These are phyloP conservation scores for Myriangium duriaei DNA, from an alignment of 2,329 filamentous ascomycete species.

Conservation along the genomic window DNA sequence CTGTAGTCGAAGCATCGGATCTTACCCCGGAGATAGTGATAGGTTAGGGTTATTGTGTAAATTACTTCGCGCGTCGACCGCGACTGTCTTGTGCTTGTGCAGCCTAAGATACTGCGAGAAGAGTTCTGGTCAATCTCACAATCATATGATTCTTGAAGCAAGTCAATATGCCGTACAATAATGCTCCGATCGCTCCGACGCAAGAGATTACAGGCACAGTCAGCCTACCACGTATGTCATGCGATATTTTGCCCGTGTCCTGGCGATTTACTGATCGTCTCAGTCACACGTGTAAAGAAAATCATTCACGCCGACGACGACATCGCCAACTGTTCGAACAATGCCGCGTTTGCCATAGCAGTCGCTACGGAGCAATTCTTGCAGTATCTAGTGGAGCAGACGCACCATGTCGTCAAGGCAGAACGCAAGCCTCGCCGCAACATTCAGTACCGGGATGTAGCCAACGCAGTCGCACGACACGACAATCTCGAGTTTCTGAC, in stretches of 20 bases:
- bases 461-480: constrained; percentile 71
- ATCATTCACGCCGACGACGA: constrained; percentile 84
- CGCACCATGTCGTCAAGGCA: constrained; percentile 75
- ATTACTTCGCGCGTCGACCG: no score
- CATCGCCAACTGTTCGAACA: constrained; percentile 75
- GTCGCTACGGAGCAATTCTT: constrained; percentile 94
- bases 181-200: constrained; percentile 63
- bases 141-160: no score
- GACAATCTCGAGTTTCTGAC: constrained; percentile 92
- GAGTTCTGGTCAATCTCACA: no score
- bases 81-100: no score
- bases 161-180: constrained; percentile 76
- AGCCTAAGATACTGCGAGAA: no score
- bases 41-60: not conserved
- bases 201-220: constrained; percentile 77
- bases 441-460: constrained; percentile 91
- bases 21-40: not conserved
- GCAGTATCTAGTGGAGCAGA: constrained; percentile 75
- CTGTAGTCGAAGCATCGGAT: no score
- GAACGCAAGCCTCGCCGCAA: constrained; percentile 87
- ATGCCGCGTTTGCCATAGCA: constrained; percentile 86
- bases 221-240: constrained; percentile 63
- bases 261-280: not conserved
- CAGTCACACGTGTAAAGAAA: constrained; percentile 91
- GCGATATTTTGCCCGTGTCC: not conserved